phyloP scores from a whole-genome alignment of 2,329 filamentous ascomycete genomes.

The Colletotrichum sp. region DNA sequence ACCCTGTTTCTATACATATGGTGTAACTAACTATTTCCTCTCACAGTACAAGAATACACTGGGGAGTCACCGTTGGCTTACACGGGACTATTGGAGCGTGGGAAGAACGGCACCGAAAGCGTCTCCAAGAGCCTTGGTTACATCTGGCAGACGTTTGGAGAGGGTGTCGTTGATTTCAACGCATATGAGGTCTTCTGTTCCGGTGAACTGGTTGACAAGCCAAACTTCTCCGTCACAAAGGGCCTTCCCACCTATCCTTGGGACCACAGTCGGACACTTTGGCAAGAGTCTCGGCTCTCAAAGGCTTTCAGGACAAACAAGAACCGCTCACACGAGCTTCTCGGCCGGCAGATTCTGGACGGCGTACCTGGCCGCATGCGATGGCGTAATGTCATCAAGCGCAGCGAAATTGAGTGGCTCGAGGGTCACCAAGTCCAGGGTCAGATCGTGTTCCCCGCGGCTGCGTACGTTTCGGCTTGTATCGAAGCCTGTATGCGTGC shows the following conservation, averaged over 20 bases:
- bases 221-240: background rate
- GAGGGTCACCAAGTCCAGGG: slow-evolving; percentile 36
- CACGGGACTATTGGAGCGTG: background rate
- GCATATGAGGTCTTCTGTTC: background rate
- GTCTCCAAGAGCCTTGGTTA: background rate
- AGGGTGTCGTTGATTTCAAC: background rate
- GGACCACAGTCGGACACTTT: slow-evolving; percentile 37
- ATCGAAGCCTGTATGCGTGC: background rate
- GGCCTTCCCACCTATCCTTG: slow-evolving; percentile 42
- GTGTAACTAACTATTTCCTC: background rate
- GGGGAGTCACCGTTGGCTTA: background rate
- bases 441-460: slow-evolving; percentile 48
- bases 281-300: slow-evolving; percentile 33
- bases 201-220: slow-evolving; percentile 7
- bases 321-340: slow-evolving; percentile 39
- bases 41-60: background rate
- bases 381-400: slow-evolving; percentile 22
- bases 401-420: slow-evolving; percentile 36
- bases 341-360: background rate
- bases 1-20: rapidly evolving
- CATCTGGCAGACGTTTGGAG: background rate
- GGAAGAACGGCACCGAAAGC: background rate
- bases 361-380: background rate
- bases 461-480: slow-evolving; percentile 39
- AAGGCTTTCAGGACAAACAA: slow-evolving; percentile 28